These are phyloP conservation scores for Eucalyptus pauciflora DNA, from an alignment of 345 rosid genomes.

Conservation along the genomic window DNA sequence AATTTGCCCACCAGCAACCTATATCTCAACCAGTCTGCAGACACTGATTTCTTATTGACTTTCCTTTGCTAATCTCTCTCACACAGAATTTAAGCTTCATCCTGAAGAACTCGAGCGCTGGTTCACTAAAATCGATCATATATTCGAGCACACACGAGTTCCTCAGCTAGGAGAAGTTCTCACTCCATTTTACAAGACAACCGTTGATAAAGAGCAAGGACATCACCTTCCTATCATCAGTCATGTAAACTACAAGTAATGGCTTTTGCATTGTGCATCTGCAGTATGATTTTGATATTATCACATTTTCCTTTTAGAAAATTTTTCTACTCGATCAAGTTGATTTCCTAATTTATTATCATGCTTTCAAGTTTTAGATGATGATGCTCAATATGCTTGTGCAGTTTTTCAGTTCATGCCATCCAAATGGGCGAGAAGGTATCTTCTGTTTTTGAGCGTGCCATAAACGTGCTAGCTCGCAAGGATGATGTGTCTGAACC, in stretches of 20 bases:
- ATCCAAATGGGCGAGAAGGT: conserved; percentile 90
- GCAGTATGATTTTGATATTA: not conserved
- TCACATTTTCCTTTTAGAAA: not conserved
- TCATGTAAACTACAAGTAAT: conserved; percentile 80
- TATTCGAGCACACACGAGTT: conserved; percentile 82
- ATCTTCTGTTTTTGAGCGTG: conserved; percentile 71
- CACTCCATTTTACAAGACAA: conserved; percentile 60
- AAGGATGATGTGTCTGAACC: conserved; percentile 53
- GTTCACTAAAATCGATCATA: conserved; percentile 87
- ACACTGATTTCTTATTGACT: not conserved
- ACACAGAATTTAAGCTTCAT: conserved; percentile 64
- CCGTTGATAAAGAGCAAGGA: conserved; percentile 39
- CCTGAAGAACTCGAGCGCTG: conserved; percentile 91
- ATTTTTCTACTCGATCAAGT: not conserved
- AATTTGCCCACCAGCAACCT: not conserved
- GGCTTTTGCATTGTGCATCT: not conserved
- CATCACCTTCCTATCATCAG: conserved; percentile 76
- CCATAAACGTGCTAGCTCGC: conserved; percentile 68
- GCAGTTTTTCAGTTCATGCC: conserved; percentile 88
- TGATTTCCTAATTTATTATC: not conserved
- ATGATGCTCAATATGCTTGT: conserved; percentile 1
- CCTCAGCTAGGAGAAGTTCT: conserved; percentile 68
- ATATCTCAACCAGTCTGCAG: not conserved
- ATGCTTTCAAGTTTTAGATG: not conserved
- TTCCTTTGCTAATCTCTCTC: not conserved